These are phyloP conservation scores for Leccinum rimulosum DNA, from an alignment of 768 basidiomycete genomes.

Conservation along the genomic window DNA sequence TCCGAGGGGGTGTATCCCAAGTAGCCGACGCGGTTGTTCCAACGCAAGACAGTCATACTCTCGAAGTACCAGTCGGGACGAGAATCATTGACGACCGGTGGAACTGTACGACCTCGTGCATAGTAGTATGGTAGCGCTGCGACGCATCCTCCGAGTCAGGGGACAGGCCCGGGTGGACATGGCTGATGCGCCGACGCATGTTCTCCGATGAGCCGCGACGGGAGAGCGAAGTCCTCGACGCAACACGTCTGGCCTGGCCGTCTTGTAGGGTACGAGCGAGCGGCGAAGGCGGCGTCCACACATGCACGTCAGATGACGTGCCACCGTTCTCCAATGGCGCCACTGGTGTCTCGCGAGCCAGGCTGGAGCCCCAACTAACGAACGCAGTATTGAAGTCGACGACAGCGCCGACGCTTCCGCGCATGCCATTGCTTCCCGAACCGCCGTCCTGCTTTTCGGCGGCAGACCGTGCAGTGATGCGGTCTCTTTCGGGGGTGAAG, in stretches of 20 bases:
- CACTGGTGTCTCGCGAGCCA: conserved; percentile 14
- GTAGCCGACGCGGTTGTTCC: conserved; percentile 85
- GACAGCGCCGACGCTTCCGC: conserved; percentile 49
- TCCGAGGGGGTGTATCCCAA: conserved; percentile 78
- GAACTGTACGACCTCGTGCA: conserved; percentile 12
- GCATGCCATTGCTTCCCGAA: conserved; percentile 37
- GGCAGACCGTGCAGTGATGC: conserved; percentile 32
- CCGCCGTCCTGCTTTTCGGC: conserved; percentile 22
- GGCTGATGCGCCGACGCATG: conserved; percentile 12
- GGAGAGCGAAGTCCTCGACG: conserved; percentile 19
- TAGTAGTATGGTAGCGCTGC: background rate
- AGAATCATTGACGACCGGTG: conserved; percentile 59
- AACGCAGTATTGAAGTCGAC: conserved; percentile 66
- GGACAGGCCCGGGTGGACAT: conserved; percentile 7
- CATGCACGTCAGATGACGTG: conserved; percentile 4
- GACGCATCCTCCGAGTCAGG: conserved; percentile 2
- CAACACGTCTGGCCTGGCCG: conserved; percentile 5
- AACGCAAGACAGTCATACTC: conserved; percentile 90
- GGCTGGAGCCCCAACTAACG: conserved; percentile 35
- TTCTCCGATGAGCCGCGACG: conserved; percentile 22
- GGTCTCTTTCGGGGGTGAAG: conserved; percentile 80
- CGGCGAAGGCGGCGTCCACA: conserved; percentile 29
- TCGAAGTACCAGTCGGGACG: conserved; percentile 99
- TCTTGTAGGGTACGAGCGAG: conserved; percentile 14
- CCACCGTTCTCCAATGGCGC: conserved; percentile 8